These are phyloP conservation scores for Actinomucor elegans DNA, from an alignment of 371 early-diverging fungal genomes.

Conservation along the genomic window DNA sequence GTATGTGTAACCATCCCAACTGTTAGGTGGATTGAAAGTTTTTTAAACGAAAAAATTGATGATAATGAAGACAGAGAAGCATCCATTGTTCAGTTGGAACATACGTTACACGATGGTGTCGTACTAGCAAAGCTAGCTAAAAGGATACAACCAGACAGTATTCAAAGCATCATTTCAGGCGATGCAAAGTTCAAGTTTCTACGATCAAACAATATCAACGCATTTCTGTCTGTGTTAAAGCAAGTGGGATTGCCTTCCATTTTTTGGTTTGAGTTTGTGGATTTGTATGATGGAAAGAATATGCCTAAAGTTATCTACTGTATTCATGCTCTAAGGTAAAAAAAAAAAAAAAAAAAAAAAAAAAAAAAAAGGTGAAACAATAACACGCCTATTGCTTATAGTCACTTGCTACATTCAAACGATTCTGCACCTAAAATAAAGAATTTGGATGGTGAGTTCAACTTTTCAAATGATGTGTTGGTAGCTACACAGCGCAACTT, in stretches of 20 bases:
- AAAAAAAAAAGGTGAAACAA: background rate
- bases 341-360: constrained; percentile 57
- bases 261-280: constrained; percentile 98
- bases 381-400: too few species aligned
- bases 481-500: constrained; percentile 83
- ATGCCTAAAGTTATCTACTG: constrained; percentile 99
- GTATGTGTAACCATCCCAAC: constrained; percentile 8
- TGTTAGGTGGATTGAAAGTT: constrained; percentile 94
- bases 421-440: constrained; percentile 90
- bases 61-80: constrained; percentile 22
- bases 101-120: constrained; percentile 94
- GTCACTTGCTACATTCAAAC: constrained; percentile 86
- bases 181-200: constrained; percentile 89
- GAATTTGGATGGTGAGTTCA: constrained; percentile 86
- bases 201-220: constrained; percentile 99
- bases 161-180: constrained; percentile 69
- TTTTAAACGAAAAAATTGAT: constrained; percentile 81
- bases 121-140: constrained; percentile 92
- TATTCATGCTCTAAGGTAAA: constrained; percentile 98
- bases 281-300: constrained; percentile 99
- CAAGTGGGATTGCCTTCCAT: constrained; percentile 85
- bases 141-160: constrained; percentile 81
- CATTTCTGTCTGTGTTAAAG: constrained; percentile 80
- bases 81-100: constrained; percentile 79
- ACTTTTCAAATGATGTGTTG: constrained; percentile 90